Percentiles rank a stretch among this genome's conserved stretches.
These are phyloP conservation scores for Astraeus odoratus DNA, from an alignment of 768 basidiomycete genomes.

Conservation along the genomic window DNA sequence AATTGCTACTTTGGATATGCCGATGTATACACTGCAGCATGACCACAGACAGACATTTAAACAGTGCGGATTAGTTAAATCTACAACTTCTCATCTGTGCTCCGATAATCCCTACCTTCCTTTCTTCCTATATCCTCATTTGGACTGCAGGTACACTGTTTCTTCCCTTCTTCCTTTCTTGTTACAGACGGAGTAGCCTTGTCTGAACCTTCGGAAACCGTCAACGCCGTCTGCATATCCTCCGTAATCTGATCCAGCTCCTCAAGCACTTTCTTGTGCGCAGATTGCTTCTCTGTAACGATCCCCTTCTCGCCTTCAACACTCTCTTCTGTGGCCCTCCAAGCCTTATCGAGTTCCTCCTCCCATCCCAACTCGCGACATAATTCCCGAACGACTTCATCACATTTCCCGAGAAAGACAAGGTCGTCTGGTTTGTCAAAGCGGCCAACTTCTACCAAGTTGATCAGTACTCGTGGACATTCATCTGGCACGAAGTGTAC, in stretches of 20 bases:
- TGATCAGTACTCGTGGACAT: constrained; percentile 85
- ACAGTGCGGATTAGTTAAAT: too few relatives aligned
- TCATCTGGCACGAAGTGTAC: constrained; percentile 43
- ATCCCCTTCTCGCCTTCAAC: constrained; percentile 13
- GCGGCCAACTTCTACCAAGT: constrained; percentile 74
- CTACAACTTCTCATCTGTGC: too few relatives aligned
- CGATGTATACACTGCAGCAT: too few relatives aligned
- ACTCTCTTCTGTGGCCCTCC: constrained; percentile 43
- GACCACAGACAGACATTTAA: too few relatives aligned
- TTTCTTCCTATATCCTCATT: too few relatives aligned
- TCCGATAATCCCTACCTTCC: too few relatives aligned
- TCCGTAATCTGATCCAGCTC: constrained; percentile 23
- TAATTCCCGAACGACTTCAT: constrained; percentile 55
- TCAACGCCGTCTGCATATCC: constrained; percentile 16
- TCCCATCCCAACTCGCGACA: constrained; percentile 71
- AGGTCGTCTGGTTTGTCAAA: constrained; percentile 55
- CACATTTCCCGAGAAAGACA: constrained; percentile 63
- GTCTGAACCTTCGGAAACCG: constrained; percentile 13
- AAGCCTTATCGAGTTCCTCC: constrained; percentile 47
- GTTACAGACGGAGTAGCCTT: not conserved
- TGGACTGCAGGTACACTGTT: not conserved
- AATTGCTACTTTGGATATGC: too few relatives aligned
- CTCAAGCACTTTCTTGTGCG: constrained; percentile 8
- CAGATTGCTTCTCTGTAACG: constrained; percentile 6
- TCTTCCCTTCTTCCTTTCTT: constrained; percentile 1